Evolutionary conservation across 2,329 filamentous ascomycete species (phyloP).

Genomic region (Juglanconis sp.): DNA sequence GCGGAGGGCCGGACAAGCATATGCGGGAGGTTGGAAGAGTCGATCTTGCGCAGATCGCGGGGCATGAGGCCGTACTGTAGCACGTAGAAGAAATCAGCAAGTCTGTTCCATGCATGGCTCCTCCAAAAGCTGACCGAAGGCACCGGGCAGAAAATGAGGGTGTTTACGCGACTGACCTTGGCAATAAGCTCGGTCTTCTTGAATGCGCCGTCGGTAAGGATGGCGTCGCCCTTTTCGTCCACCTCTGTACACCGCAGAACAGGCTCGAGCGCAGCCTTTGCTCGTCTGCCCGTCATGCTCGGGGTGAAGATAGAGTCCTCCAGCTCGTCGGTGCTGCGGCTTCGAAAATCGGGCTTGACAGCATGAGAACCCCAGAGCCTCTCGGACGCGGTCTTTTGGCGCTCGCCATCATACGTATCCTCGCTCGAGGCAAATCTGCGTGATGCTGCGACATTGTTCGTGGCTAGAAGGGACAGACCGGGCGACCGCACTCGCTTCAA

Average conservation of each 20-base stretch:
- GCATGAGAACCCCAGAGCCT: conserved; percentile 43
- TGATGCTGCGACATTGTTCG: conserved; percentile 14
- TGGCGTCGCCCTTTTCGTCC: conserved; percentile 87
- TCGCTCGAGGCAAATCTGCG: conserved; percentile 28
- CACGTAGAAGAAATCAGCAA: conserved; percentile 5
- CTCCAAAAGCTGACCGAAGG: no score
- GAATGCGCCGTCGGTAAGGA: conserved; percentile 90
- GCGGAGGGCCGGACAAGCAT: conserved; percentile 91
- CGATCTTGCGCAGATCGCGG: conserved; percentile 94
- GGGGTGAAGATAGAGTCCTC: conserved; percentile 64
- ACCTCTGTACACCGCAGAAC: conserved; percentile 92
- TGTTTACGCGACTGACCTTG: conserved; percentile 56
- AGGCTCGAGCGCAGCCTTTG: conserved; percentile 79
- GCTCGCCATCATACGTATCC: conserved; percentile 19
- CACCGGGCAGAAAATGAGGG: background rate
- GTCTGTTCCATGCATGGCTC: background rate
- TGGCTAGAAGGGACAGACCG: background rate
- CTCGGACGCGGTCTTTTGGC: conserved; percentile 43
- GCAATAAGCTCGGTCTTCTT: conserved; percentile 97
- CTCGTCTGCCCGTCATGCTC: conserved; percentile 61
- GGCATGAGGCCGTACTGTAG: conserved; percentile 82
- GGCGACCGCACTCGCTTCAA: conserved; percentile 14
- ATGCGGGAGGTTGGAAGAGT: conserved; percentile 91
- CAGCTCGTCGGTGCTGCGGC: conserved; percentile 11
- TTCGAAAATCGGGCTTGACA: conserved; percentile 26